phyloP scores from a whole-genome alignment of 768 basidiomycete genomes.

The Suillus americanus region DNA sequence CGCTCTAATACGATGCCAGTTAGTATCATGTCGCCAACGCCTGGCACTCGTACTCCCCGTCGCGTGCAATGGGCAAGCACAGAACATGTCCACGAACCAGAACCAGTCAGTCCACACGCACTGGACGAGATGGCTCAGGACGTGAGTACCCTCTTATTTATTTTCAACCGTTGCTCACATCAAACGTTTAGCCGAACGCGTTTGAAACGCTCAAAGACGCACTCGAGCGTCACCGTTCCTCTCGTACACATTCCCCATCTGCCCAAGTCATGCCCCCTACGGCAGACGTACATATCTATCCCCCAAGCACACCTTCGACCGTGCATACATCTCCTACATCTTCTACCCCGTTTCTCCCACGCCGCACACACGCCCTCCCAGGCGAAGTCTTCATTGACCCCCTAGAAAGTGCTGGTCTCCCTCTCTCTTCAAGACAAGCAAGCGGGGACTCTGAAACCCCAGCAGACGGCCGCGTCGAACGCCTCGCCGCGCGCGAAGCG shows the following conservation, averaged over 20 bases:
- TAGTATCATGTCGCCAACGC: slow-evolving; percentile 19
- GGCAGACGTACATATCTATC: slow-evolving; percentile 7
- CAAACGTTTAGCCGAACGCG: slow-evolving; percentile 33
- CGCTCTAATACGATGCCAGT: slow-evolving; percentile 11
- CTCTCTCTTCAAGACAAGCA: slow-evolving; percentile 27
- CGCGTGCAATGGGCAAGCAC: slow-evolving; percentile 52
- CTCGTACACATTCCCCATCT: slow-evolving; percentile 12
- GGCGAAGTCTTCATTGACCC: slow-evolving; percentile 60
- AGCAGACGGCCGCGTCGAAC: slow-evolving; percentile 23
- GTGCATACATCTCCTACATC: slow-evolving; percentile 16
- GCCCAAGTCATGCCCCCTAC: background rate
- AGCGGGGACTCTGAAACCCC: slow-evolving; percentile 7
- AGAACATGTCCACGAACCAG: slow-evolving; percentile 17
- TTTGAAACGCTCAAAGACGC: slow-evolving; percentile 43
- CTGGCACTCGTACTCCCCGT: slow-evolving; percentile 45
- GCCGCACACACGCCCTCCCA: slow-evolving; percentile 40
- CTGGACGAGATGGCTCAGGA: background rate
- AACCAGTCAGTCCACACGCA: slow-evolving; percentile 21
- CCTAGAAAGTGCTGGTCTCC: slow-evolving; percentile 64
- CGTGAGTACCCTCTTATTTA: slow-evolving; percentile 35
- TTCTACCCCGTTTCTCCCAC: slow-evolving; percentile 17
- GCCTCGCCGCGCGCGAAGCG: slow-evolving; percentile 35
- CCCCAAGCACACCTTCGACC: slow-evolving; percentile 8
- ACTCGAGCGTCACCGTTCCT: slow-evolving; percentile 48
- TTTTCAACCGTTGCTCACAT: background rate